A percentile compares a stretch with the other conserved stretches of the same genome.
Evolutionary conservation across 139 green algal species (phyloP).

Genomic region (Chloropicon primus): DNA sequence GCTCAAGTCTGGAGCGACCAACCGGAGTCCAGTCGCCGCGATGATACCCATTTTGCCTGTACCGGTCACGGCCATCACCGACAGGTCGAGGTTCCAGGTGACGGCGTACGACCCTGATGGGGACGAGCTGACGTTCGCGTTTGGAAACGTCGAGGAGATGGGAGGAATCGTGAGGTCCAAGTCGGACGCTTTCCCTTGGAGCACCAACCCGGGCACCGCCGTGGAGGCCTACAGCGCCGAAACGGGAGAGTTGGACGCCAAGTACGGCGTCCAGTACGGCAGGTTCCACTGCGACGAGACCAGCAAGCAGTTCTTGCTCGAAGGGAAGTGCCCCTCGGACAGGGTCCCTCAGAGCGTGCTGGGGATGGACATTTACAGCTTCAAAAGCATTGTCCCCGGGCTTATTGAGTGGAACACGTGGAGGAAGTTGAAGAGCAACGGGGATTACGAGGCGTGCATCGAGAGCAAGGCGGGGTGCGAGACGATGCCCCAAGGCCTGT

Average conservation of each 20-base stretch:
- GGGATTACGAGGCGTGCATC: not conserved
- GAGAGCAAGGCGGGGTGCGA: not conserved
- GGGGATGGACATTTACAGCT: not conserved
- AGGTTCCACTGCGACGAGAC: conserved; percentile 3
- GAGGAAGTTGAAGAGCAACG: not conserved
- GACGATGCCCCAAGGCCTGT: conserved; percentile 10
- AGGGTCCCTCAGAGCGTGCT: not conserved
- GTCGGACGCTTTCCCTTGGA: conserved; percentile 8
- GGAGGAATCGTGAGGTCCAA: conserved; percentile 11
- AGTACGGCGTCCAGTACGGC: not conserved
- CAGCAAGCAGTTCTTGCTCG: not conserved
- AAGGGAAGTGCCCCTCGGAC: not conserved
- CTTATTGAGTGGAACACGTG: conserved; percentile 12
- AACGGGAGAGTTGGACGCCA: conserved; percentile 1
- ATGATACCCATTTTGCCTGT: not conserved
- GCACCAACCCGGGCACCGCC: not conserved
- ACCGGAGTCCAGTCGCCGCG: not conserved
- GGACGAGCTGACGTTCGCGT: conserved; percentile 10
- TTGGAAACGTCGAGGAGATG: conserved; percentile 12
- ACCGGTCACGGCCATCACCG: not conserved
- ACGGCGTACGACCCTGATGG: conserved; percentile 13
- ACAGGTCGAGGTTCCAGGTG: conserved; percentile 11
- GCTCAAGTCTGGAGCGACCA: not conserved
- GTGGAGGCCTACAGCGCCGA: not conserved
- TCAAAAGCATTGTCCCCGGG: conserved; percentile 6